phyloP scores from a whole-genome alignment of 345 rosid genomes.

The Cardamine chenopodiifolia region DNA sequence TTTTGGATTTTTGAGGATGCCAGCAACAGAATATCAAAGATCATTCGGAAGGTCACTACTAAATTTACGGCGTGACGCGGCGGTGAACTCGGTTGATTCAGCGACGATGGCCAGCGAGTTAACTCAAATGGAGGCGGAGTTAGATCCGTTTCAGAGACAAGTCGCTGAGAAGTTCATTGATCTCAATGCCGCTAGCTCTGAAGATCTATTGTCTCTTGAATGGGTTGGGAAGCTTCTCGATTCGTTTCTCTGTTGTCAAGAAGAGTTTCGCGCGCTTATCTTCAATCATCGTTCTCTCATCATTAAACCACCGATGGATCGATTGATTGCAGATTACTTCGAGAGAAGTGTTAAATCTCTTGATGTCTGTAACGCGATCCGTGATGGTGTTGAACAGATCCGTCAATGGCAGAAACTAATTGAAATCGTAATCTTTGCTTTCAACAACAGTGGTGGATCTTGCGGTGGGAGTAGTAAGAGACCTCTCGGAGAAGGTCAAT shows the following conservation, averaged over 20 bases:
- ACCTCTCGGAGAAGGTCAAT: conserved; percentile 75
- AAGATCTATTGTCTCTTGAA: conserved; percentile 55
- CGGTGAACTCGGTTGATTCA: conserved; percentile 38
- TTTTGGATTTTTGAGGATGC: conserved; percentile 45
- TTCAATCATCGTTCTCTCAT: conserved; percentile 37
- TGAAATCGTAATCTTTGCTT: conserved; percentile 74
- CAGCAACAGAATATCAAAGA: conserved; percentile 58
- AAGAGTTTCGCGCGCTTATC: conserved; percentile 58
- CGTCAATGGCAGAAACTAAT: conserved; percentile 70
- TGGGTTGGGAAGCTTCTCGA: conserved; percentile 68
- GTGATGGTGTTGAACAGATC: conserved; percentile 82
- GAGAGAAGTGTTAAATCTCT: conserved; percentile 80
- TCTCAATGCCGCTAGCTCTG: conserved; percentile 41
- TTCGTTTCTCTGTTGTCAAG: conserved; percentile 58
- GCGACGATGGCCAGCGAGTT: conserved; percentile 22
- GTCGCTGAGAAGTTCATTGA: conserved; percentile 57
- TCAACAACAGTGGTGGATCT: conserved; percentile 44
- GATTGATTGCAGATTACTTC: conserved; percentile 55
- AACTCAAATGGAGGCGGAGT: conserved; percentile 48
- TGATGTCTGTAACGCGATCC: conserved; percentile 79
- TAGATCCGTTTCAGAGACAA: conserved; percentile 62
- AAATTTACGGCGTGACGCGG: conserved; percentile 51
- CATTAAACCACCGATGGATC: conserved; percentile 52
- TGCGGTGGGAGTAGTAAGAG: conserved; percentile 22
- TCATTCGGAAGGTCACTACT: conserved; percentile 53